Evolutionary conservation across 768 basidiomycete species (phyloP), one percentile per base, ranked within the genome.

Genomic region (Calocybe cyanea): DNA sequence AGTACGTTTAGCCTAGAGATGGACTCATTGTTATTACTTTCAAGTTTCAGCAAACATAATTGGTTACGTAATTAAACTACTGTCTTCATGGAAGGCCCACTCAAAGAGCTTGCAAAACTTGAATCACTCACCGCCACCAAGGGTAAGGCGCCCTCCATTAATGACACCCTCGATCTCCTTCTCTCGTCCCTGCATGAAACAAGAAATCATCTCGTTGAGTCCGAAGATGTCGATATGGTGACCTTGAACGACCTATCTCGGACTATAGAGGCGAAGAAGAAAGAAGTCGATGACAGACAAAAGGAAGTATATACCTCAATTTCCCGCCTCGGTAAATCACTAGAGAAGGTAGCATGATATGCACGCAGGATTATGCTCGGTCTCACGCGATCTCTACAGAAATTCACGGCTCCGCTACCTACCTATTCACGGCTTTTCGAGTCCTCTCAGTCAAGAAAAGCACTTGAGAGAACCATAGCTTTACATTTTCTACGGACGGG

Each of bases 281-380:
- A 84, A 61, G 89, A 90, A 47, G 72, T 92, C 1, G 89, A 91
- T 46, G 89, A 93, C 28, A 76, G 84, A 2, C 84, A 93, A 71
- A 97, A 94, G 63, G 92, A 93, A 54, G 75, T 92, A 25, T 90
- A 94, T 56, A 78, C 75, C 15, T 81, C 83, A 2, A 65, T 96
- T 7, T 78, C 82, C 20, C 80, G 80, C 53, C 72, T 94, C 30
- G 91, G 90, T 21, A 97, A 93, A 66, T 76, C 82, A 0, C 64
- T 97, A 60, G 95, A 98, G 60, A 98, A 96, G 85, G 95, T 89
- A 45, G 34, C 73, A 48, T 33, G 13, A 0, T 25, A 32, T 21
- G 5, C 5, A 7, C 34, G 19, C 30, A 18, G 17, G 7, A 14
- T 6, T 25, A 5, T 28, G 25, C 13, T 24, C 17, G 23, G 14